Evolutionary conservation across 441 rosid genomes (phyloP).

Genomic region (Aquilaria agallochum): DNA sequence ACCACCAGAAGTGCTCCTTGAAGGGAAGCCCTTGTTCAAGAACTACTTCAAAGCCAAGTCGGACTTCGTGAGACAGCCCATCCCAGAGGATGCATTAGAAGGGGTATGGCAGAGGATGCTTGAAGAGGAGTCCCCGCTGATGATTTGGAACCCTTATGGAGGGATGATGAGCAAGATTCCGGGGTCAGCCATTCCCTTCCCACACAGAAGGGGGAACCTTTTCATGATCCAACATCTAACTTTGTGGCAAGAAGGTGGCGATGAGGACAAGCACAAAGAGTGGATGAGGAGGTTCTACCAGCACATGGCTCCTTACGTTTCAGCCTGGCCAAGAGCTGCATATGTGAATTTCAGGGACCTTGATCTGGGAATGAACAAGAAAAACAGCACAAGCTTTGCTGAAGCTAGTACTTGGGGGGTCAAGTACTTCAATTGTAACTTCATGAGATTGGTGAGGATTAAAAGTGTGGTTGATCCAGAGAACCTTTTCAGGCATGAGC

Average conservation of each 20-base stretch:
- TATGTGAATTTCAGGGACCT: constrained; percentile 43
- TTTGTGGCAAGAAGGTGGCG: constrained; percentile 30
- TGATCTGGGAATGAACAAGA: constrained; percentile 39
- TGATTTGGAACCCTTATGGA: constrained; percentile 38
- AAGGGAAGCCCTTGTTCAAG: constrained; percentile 26
- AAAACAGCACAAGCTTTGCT: constrained; percentile 10
- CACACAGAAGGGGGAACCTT: constrained; percentile 33
- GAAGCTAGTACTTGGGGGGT: constrained; percentile 33
- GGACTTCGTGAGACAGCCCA: constrained; percentile 30
- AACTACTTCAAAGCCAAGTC: constrained; percentile 40
- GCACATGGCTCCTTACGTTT: constrained; percentile 29
- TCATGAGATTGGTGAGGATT: constrained; percentile 31
- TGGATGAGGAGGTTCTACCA: constrained; percentile 33
- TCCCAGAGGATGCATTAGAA: constrained; percentile 28
- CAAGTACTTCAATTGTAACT: constrained; percentile 36
- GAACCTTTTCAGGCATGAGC: constrained; percentile 39
- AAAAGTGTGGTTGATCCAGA: constrained; percentile 34
- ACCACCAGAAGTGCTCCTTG: constrained; percentile 29
- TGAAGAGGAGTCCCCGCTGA: constrained; percentile 26
- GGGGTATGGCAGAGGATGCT: constrained; percentile 28
- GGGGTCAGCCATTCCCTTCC: constrained; percentile 33
- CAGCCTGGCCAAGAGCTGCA: constrained; percentile 34
- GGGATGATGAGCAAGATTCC: constrained; percentile 36
- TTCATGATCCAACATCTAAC: constrained; percentile 30
- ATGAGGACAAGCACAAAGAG: constrained; percentile 24